Base-by-base conservation (phyloP, 2,329 filamentous ascomycete species). In the Ceratocystis huliohia region DNA sequence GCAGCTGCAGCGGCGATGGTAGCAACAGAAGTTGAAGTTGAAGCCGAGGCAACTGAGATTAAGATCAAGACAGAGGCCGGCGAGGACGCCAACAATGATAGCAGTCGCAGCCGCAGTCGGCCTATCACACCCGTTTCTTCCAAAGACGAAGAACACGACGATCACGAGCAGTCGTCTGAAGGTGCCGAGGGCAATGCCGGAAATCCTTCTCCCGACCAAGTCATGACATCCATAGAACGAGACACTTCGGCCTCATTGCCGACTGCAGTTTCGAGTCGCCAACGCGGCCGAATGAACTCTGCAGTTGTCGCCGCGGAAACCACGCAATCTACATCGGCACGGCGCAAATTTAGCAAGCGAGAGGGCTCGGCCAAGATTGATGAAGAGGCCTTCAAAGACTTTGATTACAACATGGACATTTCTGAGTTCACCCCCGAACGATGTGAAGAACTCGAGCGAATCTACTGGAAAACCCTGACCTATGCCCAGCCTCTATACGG, bases 381-480 rank as follows among this genome's bases (percentile, higher is more conserved):
- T 70, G 93, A 97, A 75, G 88, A 88, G 69, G 89, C 89, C 0
- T 99, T 96, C 77, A 87, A 89, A 72, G 84, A 88, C 70, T 99
- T 96, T 74, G 88, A 97, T 73, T 97, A 97, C 74, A 86, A 84
- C 62, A 88, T 96, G 76, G 86, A 93, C 70, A 83, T 91, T 41
- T 89, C 92, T 5, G 91, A 97, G 65, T 99, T 88, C 74, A 96
- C 91, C 0, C 82, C 88, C 0, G 93, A 97, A 74, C 84, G 95
- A 68, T 97, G 94, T 73, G 91, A 95, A 71, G 94, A 99, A 74
- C 82, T 99, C 5, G 94, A 99, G 76, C 88, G 90, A 65, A 88
- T 87, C 56, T 99, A 99, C 77, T 99, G 94, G 94, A 96, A 95
- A 77, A 96, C 91, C 0, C 81, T 99, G 69, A 96, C 92, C 25